These are phyloP conservation scores for Xylariaceae sp. DNA, from an alignment of 2,329 filamentous ascomycete species.

Conservation along the genomic window DNA sequence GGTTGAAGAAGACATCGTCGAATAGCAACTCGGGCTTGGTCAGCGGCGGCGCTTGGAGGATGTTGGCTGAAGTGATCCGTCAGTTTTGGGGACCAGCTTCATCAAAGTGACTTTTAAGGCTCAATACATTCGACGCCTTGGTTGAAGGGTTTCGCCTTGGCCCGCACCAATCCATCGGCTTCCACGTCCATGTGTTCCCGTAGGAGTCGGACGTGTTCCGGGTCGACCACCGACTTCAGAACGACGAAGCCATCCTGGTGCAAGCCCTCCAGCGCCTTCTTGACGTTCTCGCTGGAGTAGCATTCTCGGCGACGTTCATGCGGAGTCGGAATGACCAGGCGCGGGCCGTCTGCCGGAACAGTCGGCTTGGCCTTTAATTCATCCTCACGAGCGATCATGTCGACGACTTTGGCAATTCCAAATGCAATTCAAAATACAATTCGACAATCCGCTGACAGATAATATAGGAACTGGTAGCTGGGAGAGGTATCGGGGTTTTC, in stretches of 20 bases:
- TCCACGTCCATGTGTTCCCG: conserved; percentile 13
- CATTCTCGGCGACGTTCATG: neutral
- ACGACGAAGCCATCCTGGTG: conserved; percentile 19
- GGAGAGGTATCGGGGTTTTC: no score
- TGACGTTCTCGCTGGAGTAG: neutral
- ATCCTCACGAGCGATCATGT: no score
- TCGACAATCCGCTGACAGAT: no score
- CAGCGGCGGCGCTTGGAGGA: conserved; percentile 30
- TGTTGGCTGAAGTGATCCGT: conserved; percentile 26
- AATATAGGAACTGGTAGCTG: no score
- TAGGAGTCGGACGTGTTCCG: conserved; percentile 12
- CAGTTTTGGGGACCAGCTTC: no score
- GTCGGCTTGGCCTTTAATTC: no score
- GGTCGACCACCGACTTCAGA: conserved; percentile 13
- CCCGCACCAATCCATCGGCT: conserved; percentile 9
- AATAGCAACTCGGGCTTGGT: conserved; percentile 24
- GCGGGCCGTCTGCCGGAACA: neutral
- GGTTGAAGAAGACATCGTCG: conserved; percentile 34
- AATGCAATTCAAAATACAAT: no score
- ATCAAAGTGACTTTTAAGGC: no score
- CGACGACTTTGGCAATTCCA: no score
- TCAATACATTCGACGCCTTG: conserved; percentile 15
- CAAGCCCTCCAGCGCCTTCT: conserved; percentile 11
- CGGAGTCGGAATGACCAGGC: neutral
- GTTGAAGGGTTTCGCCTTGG: conserved; percentile 13